Conservation (phyloP, 2,329 filamentous ascomycete genomes). For the Lachnellula subtilissima region DNA sequence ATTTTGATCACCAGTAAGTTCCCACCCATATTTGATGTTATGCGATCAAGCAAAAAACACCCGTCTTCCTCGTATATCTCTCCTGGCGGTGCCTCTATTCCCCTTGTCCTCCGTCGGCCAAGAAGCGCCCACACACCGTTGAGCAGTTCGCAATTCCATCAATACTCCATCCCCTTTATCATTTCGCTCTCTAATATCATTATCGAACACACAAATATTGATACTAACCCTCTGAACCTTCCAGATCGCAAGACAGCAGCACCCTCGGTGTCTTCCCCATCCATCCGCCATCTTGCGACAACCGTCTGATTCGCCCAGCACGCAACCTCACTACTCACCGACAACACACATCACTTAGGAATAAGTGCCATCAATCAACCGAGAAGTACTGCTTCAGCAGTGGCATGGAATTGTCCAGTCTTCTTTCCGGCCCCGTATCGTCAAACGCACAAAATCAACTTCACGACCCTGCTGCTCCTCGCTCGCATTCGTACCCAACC, state of each 20-base stretch:
- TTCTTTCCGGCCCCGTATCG: conserved; percentile 19
- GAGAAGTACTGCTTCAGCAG: conserved; percentile 3
- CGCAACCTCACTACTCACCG: conserved; percentile 10
- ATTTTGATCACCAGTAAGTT: conserved; percentile 31
- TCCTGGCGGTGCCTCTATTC: conserved; percentile 12
- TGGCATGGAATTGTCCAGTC: conserved; percentile 22
- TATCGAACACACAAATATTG: conserved; percentile 11
- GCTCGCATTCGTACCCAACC: conserved; percentile 25
- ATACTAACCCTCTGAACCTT: conserved; percentile 18
- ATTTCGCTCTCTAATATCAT: conserved; percentile 19
- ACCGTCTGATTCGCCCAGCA: conserved; percentile 10
- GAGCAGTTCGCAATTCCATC: conserved; percentile 26
- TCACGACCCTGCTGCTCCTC: conserved; percentile 18
- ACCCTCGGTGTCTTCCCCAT: conserved; percentile 21
- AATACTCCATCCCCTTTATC: conserved; percentile 22
- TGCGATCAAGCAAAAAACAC: conserved; percentile 30
- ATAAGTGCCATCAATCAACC: conserved; percentile 11
- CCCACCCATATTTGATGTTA: conserved; percentile 21
- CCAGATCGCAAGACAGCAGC: conserved; percentile 17
- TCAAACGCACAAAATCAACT: conserved; percentile 26
- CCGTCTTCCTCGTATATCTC: conserved; percentile 10
- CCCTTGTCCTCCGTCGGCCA: conserved; percentile 18
- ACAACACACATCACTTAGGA: conserved; percentile 14
- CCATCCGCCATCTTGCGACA: conserved; percentile 28
- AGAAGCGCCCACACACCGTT: conserved; percentile 21